phyloP scores from a whole-genome alignment of 306 rosid species.

The Quercus mongolica region DNA sequence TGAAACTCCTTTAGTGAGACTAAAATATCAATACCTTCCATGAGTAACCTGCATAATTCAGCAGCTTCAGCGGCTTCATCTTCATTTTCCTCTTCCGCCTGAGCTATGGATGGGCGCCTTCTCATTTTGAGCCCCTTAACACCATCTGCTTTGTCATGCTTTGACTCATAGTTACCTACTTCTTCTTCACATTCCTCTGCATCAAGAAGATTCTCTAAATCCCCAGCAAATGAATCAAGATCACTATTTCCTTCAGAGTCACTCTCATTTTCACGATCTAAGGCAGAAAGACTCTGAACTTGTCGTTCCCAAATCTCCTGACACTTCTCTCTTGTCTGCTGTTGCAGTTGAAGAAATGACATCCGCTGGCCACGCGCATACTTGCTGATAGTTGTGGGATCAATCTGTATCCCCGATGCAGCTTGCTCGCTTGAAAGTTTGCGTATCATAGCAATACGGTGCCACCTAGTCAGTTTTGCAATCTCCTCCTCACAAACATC shows the following conservation, averaged over 20 bases:
- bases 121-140: conserved; percentile 94
- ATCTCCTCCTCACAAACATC: conserved; percentile 89
- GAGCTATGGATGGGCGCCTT: conserved; percentile 73
- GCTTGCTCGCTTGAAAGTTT: conserved; percentile 99
- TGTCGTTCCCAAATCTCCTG: conserved; percentile 99
- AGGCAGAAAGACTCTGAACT: conserved; percentile 73
- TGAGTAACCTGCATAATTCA: conserved; percentile 77
- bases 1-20: conserved; percentile 9
- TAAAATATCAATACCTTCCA: conserved; percentile 68
- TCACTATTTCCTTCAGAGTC: conserved; percentile 96
- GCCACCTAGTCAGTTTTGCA: conserved; percentile 93
- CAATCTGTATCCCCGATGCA: conserved; percentile 92
- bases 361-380: conserved; percentile 99
- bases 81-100: conserved; percentile 89
- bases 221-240: conserved; percentile 97
- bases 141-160: conserved; percentile 77
- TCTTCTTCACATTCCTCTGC: conserved; percentile 95
- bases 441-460: conserved; percentile 99
- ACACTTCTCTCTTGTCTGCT: conserved; percentile 96
- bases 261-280: conserved; percentile 79
- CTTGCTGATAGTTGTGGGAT: conserved; percentile 88
- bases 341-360: conserved; percentile 99
- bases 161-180: conserved; percentile 54
- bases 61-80: conserved; percentile 96
- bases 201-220: conserved; percentile 94